Base-by-base conservation (phyloP, 192 early-diverging fungal species). In the Coemansia sp. region DNA sequence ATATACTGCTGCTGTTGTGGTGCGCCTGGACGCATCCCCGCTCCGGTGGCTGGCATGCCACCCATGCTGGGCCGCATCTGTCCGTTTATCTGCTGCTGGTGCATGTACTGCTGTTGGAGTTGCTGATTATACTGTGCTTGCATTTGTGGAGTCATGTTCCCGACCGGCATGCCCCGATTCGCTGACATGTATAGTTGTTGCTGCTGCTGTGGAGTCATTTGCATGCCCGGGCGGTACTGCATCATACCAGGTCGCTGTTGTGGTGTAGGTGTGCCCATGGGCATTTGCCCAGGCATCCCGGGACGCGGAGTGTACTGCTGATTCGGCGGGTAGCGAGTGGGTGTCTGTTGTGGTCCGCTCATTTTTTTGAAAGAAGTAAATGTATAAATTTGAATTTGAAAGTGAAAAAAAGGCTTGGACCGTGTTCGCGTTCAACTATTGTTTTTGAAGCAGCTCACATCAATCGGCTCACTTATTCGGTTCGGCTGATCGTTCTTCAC, bases 271-370 rank as follows among this genome's bases (percentile, higher is more conserved):
- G 49, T 67, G 43, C 68, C 63, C 44, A 71, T 61, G 36, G 59
- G 68, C 68, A 71, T 44, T 33, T 81, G 79, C 29, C 60, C 59
- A 7, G 70, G 69, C 46, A 68, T 69, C 3, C 77, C 77, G 8
- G 72, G 72, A 16, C 77, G 67, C 24, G 68, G 65, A 22, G 67
- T 59, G 46, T 59, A 79, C 71, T 78, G 76, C 65, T 70, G 72
- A 15, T 59, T 63, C 24, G 60, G 80, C 61, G 66, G 43, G 55
- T 72, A 82, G 57, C 75, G 70, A 33, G 72, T 75, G 6, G 80
- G 75, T 6, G 80, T 75, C 64, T 82, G 80, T 52, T 63, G 80
- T 12, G 70, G 72, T 5, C 70, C 66, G 69, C 75, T 77, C 80
- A 82, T 82, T 71, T 51, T 51, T 69, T 13, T 12, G n/a, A 70